Base-by-base conservation (phyloP, 2,329 filamentous ascomycete genomes). In the Colletotrichum tropicale region DNA sequence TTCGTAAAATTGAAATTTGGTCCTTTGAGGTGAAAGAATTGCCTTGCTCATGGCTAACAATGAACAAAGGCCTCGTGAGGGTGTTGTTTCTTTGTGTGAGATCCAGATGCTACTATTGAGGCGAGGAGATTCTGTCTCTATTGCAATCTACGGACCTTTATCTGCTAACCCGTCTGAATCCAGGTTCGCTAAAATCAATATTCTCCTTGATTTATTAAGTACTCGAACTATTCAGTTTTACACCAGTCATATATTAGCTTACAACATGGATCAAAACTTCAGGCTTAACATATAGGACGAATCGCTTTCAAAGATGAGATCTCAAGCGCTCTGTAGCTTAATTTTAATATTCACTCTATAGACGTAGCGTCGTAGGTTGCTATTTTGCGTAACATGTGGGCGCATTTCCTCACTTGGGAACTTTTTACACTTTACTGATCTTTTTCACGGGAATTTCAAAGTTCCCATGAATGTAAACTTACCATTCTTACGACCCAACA, bases 351-450 rank as follows among this genome's bases (percentile, higher is more conserved):
- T 8, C 3, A 52, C 6, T 8, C 6, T 1, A 3, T 21, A 2
- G 2, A 21, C 43, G 3, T 2, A 52, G n/a, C n/a, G 5, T n/a
- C n/a, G n/a, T 21, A 1, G n/a, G 0, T 13, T 13, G 18, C 43
- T 21, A 4, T 21, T 0, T 48, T n/a, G 0, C 1, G 6, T 9
- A n/a, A 2, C 3, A n/a, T 3, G 38, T 12, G 38, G 6, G 38
- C 18, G 18, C 38, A 48, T 1, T 18, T 7, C 9, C n/a, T n/a
- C 18, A 0, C 43, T 12, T 16, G n/a, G 43, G 43, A 1, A 13
- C 43, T 21, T 21, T 21, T 3, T 52, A 52, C 43, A 52, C n/a
- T 52, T 52, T 24, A 1, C 43, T 48, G 10, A 21, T 52, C 43
- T 5, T 24, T 52, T 21, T 24, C 32, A 34, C 0, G 12, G 32